Conservation (phyloP, 768 basidiomycete genomes). For the Pleurotus eryngii region DNA sequence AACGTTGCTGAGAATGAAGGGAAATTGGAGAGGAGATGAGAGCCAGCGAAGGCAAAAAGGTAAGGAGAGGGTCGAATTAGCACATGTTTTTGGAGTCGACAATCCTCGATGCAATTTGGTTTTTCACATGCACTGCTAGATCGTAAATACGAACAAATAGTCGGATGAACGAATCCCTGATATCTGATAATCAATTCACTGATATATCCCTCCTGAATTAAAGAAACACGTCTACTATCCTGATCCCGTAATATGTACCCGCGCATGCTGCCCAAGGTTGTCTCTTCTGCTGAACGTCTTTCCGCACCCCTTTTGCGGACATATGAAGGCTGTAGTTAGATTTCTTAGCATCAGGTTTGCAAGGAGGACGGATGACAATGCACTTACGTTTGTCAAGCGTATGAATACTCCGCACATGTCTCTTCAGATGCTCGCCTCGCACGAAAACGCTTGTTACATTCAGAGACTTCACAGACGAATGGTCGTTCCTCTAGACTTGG, state of each 20-base stretch:
- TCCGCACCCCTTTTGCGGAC: constrained; percentile 61
- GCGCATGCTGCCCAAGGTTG: constrained; percentile 73
- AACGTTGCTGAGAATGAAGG: neutral
- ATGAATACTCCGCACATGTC: constrained; percentile 78
- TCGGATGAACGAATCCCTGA: neutral
- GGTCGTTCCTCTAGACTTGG: constrained; percentile 32
- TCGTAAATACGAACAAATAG: neutral
- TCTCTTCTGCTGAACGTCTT: constrained; percentile 74
- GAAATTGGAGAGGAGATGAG: neutral
- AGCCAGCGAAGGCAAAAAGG: neutral
- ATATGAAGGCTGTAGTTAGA: constrained; percentile 44
- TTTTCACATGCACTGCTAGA: constrained; percentile 1
- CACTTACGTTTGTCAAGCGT: constrained; percentile 80
- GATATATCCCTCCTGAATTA: no score
- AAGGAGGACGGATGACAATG: neutral
- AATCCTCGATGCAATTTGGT: neutral
- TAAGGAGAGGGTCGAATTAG: neutral
- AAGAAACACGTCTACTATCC: no score
- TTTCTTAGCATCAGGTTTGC: neutral
- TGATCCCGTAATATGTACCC: constrained; percentile 40
- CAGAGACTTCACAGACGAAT: constrained; percentile 65
- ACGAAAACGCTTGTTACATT: constrained; percentile 82
- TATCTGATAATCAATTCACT: neutral
- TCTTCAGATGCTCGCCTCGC: constrained; percentile 76
- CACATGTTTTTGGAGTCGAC: neutral